Conservation (phyloP, 768 basidiomycete genomes). For the Lactarius tabidus region DNA sequence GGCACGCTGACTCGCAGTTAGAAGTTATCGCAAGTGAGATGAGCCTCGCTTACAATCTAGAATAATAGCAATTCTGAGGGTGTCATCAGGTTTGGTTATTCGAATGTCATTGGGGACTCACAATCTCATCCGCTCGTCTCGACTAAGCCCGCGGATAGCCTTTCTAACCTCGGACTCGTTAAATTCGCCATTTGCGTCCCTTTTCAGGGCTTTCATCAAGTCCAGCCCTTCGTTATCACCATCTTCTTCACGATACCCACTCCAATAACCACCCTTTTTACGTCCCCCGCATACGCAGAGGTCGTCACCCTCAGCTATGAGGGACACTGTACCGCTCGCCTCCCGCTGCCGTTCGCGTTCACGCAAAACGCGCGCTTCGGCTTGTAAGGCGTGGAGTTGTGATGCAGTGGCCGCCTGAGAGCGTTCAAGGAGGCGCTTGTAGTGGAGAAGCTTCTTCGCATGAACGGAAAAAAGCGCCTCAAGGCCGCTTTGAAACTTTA, state of each 20-base stretch:
- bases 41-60: constrained; percentile 46
- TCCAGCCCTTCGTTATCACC: constrained; percentile 48
- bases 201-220: constrained; percentile 47
- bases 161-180: constrained; percentile 67
- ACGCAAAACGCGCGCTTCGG: constrained; percentile 67
- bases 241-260: constrained; percentile 53
- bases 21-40: constrained; percentile 16
- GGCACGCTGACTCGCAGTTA: constrained; percentile 46
- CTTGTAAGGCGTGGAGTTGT: constrained; percentile 82
- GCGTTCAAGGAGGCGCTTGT: constrained; percentile 77
- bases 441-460: constrained; percentile 57
- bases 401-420: constrained; percentile 75
- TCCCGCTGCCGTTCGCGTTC: constrained; percentile 35
- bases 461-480: constrained; percentile 41
- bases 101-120: constrained; percentile 38
- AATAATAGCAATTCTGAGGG: constrained; percentile 53
- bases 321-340: constrained; percentile 26
- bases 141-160: constrained; percentile 54
- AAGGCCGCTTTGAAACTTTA: constrained; percentile 44
- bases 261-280: constrained; percentile 66
- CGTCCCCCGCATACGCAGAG: constrained; percentile 56
- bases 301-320: constrained; percentile 29
- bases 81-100: constrained; percentile 8
- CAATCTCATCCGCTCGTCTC: constrained; percentile 72
- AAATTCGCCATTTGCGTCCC: constrained; percentile 50